phyloP scores from a whole-genome alignment of 2,329 filamentous ascomycete genomes.

The Didymosphaeria variabile region DNA sequence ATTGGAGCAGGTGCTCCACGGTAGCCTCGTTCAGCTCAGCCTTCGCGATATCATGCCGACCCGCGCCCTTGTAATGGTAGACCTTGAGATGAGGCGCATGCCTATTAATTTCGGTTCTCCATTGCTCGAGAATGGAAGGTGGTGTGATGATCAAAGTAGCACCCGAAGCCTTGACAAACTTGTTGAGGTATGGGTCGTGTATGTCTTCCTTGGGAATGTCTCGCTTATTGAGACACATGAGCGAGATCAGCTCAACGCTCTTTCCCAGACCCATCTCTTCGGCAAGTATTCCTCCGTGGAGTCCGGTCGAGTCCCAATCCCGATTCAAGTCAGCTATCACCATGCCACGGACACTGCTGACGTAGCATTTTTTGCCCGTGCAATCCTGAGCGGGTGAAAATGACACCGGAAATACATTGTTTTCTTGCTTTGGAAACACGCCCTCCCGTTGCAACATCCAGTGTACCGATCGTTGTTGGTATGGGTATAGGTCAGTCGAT shows the following conservation, averaged over 20 bases:
- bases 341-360: slow-evolving; percentile 71
- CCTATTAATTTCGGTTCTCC: slow-evolving; percentile 66
- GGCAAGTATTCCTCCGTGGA: slow-evolving; percentile 71
- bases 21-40: slow-evolving; percentile 50
- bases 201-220: slow-evolving; percentile 24
- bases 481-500: slow-evolving; percentile 69
- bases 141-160: slow-evolving; percentile 72
- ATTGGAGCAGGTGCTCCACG: slow-evolving; percentile 57
- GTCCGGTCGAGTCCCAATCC: slow-evolving; percentile 51
- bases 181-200: slow-evolving; percentile 54
- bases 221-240: slow-evolving; percentile 72
- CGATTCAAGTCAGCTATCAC: slow-evolving; percentile 60
- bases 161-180: slow-evolving; percentile 59
- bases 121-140: slow-evolving; percentile 68
- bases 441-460: slow-evolving; percentile 77
- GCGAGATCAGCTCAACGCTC: slow-evolving; percentile 76
- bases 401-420: slow-evolving; percentile 49
- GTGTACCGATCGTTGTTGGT: slow-evolving; percentile 73
- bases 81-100: slow-evolving; percentile 67
- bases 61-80: slow-evolving; percentile 65
- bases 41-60: slow-evolving; percentile 35
- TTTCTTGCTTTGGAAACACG: slow-evolving; percentile 45
- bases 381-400: slow-evolving; percentile 59
- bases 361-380: slow-evolving; percentile 58
- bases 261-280: slow-evolving; percentile 89